Percentiles rank a stretch among this genome's conserved stretches.
These are phyloP conservation scores for Pinus albicaulis DNA, from an alignment of 75 land plant species.

Conservation along the genomic window DNA sequence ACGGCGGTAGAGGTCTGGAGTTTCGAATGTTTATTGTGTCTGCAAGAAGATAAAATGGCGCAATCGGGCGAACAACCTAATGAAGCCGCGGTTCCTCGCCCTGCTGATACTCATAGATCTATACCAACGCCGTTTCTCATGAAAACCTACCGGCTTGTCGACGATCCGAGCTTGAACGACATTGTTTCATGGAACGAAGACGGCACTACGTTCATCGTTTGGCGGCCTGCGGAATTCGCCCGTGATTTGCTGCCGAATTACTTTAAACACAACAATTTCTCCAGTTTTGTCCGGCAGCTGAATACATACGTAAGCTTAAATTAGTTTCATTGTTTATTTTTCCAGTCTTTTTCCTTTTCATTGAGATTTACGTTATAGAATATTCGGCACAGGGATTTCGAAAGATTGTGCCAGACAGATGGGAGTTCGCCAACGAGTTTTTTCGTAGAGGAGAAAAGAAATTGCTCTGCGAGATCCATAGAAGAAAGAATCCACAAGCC, in stretches of 20 bases:
- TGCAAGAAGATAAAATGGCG: background rate
- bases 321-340: background rate
- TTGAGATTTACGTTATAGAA: background rate
- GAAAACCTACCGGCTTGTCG: conserved; percentile 48
- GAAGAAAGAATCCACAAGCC: conserved; percentile 20
- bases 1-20: background rate
- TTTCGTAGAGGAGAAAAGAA: conserved; percentile 37
- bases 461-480: conserved; percentile 39
- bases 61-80: background rate
- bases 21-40: background rate
- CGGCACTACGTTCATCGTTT: conserved; percentile 41
- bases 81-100: background rate
- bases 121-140: conserved; percentile 44
- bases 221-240: conserved; percentile 53
- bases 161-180: conserved; percentile 31
- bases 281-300: conserved; percentile 61
- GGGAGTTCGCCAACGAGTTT: conserved; percentile 53
- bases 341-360: background rate
- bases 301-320: conserved; percentile 39
- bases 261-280: conserved; percentile 56
- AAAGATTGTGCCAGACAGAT: conserved; percentile 46
- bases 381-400: conserved; percentile 32
- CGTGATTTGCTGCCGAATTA: conserved; percentile 42
- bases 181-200: conserved; percentile 45
- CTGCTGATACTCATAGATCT: conserved; percentile 15